These are phyloP conservation scores for Pelargonium australe DNA, from an alignment of 441 rosid genomes.

Conservation along the genomic window DNA sequence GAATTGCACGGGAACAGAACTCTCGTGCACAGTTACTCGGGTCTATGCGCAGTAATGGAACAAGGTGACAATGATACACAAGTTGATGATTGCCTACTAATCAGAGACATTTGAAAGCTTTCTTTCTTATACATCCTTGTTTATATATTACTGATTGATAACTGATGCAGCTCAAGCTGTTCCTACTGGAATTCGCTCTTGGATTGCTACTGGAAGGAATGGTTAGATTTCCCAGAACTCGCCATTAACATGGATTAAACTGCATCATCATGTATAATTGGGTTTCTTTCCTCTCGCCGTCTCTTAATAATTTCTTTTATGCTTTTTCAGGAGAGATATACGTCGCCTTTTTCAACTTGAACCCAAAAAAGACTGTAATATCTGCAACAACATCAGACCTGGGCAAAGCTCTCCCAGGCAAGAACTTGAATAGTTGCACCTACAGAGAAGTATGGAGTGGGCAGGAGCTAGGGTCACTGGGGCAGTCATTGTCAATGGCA, in stretches of 20 bases:
- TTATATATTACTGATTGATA: slow-evolving; percentile 10
- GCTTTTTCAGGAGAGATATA: slow-evolving; percentile 52
- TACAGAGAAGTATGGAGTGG: slow-evolving; percentile 68
- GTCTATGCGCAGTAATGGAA: slow-evolving; percentile 61
- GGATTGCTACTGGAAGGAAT: slow-evolving; percentile 76
- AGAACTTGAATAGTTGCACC: slow-evolving; percentile 35
- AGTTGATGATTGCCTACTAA: not conserved
- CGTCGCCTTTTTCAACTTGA: slow-evolving; percentile 74
- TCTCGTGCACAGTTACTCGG: slow-evolving; percentile 61
- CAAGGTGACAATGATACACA: slow-evolving; percentile 39
- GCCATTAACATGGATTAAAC: slow-evolving; percentile 1
- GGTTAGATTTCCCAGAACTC: slow-evolving; percentile 25
- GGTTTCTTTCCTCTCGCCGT: not conserved
- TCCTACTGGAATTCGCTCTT: slow-evolving; percentile 58
- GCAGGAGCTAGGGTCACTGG: slow-evolving; percentile 25
- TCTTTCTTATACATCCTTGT: not conserved
- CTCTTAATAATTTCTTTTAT: not conserved
- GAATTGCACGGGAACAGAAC: slow-evolving; percentile 53
- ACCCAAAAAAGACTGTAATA: slow-evolving; percentile 36
- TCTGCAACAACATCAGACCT: slow-evolving; percentile 54
- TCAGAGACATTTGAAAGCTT: not conserved
- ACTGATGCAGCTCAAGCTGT: slow-evolving; percentile 32
- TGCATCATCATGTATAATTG: not conserved
- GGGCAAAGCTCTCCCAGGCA: slow-evolving; percentile 35
- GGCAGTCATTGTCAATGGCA: slow-evolving; percentile 29